Evolutionary conservation across 2,329 filamentous ascomycete species (phyloP).

Genomic region (Penicillium griseofulvum): DNA sequence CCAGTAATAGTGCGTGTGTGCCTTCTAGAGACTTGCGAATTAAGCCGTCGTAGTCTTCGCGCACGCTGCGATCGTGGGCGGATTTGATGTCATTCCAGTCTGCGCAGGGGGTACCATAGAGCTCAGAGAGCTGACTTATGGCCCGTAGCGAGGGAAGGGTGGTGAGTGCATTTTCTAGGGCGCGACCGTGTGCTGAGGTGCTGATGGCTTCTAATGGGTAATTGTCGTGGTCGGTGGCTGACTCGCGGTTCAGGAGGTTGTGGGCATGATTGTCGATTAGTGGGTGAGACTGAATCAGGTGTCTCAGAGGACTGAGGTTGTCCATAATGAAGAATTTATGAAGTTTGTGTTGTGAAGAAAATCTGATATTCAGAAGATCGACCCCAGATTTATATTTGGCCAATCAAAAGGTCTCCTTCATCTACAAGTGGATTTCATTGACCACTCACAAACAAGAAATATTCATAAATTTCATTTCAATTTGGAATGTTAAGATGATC

Average conservation of each 20-base stretch:
- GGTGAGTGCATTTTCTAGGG: slow-evolving; percentile 60
- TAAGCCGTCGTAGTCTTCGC: slow-evolving; percentile 56
- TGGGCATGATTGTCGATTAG: slow-evolving; percentile 52
- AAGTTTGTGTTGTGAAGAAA: background rate
- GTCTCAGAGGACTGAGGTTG: slow-evolving; percentile 31
- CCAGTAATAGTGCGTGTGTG: slow-evolving; percentile 72
- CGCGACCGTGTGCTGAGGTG: slow-evolving; percentile 69
- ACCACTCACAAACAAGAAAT: background rate
- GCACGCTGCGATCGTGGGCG: slow-evolving; percentile 49
- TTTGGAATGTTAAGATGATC: background rate
- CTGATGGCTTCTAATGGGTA: slow-evolving; percentile 62
- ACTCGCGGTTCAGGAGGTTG: slow-evolving; percentile 39
- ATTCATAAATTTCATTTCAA: background rate
- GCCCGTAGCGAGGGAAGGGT: slow-evolving; percentile 69
- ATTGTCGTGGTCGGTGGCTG: slow-evolving; percentile 32
- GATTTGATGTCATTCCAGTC: slow-evolving; percentile 59
- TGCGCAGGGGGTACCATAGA: slow-evolving; percentile 60
- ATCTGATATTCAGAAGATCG: background rate
- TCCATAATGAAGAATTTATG: slow-evolving; percentile 18
- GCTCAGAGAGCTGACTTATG: slow-evolving; percentile 63
- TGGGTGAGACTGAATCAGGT: slow-evolving; percentile 40
- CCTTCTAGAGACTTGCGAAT: slow-evolving; percentile 65
- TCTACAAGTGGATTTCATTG: background rate
- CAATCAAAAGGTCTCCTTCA: background rate
- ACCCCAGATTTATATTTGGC: background rate